Conservation (phyloP, 1,284 basidiomycete species). For the Cutaneotrichosporon sp. region DNA sequence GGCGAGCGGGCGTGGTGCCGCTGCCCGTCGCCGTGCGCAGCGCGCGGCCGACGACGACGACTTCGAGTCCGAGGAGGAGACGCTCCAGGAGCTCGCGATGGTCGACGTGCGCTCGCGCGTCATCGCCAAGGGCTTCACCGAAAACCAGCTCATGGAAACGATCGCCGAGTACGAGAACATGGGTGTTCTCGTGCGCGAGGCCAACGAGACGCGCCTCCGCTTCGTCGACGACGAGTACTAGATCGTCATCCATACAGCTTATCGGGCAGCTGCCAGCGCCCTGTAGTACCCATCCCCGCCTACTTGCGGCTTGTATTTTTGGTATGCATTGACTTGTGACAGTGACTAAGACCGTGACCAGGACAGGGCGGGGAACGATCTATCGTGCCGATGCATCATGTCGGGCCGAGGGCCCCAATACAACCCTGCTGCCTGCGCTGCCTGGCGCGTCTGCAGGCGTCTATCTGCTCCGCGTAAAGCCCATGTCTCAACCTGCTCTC, state of each 20-base stretch:
- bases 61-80: conserved; percentile 57
- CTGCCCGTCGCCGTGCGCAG: conserved; percentile 48
- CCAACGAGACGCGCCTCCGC: conserved; percentile 71
- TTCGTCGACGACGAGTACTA: conserved; percentile 50
- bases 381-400: conserved; percentile 2
- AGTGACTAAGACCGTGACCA: too few relatives aligned
- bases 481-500: background rate
- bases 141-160: conserved; percentile 82
- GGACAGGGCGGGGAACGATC: too few relatives aligned
- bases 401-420: conserved; percentile 1
- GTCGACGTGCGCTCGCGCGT: conserved; percentile 81
- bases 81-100: conserved; percentile 64
- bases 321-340: conserved; percentile 12
- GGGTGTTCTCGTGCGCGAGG: conserved; percentile 71
- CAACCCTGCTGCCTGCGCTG: conserved; percentile 1
- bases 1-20: conserved; percentile 57
- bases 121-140: conserved; percentile 82
- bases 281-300: background rate
- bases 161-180: conserved; percentile 79
- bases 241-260: background rate
- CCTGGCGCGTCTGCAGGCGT: background rate
- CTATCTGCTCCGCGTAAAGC: background rate
- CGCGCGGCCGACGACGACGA: conserved; percentile 52
- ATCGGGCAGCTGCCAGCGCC: background rate
- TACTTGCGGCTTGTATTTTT: conserved; percentile 7